These are phyloP conservation scores for Wickerhamomyces queroliae DNA, from an alignment of 805 yeast genomes.

Conservation along the genomic window DNA sequence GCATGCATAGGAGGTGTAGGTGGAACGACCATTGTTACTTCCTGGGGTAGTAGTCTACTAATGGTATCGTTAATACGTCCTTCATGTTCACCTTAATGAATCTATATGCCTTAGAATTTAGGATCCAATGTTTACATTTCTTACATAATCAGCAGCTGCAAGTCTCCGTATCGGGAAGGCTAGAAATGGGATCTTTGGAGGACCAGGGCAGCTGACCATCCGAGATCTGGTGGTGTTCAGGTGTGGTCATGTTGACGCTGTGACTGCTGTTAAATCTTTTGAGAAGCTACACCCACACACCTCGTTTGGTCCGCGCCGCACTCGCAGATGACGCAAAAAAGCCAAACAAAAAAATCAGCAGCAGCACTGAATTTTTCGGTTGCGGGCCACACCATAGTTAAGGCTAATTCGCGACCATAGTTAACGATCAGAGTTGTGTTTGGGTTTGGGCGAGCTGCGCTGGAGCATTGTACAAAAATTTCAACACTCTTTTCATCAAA, in stretches of 20 bases:
- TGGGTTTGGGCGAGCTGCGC: neutral
- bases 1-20: neutral
- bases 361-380: neutral
- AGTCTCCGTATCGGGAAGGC: neutral
- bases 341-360: neutral
- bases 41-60: no score
- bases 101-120: neutral
- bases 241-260: neutral
- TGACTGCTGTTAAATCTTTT: no score
- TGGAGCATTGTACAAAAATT: neutral
- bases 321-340: neutral
- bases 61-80: neutral
- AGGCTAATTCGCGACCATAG: neutral
- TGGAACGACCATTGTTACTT: neutral
- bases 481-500: conserved; percentile 1
- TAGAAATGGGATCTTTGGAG: no score
- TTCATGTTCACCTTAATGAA: neutral
- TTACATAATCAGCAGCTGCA: neutral
- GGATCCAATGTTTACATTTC: neutral
- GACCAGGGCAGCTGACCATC: neutral
- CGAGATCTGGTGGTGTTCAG: neutral
- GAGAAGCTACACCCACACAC: neutral
- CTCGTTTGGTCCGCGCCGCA: neutral
- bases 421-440: neutral
- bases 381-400: neutral